phyloP scores from a whole-genome alignment of 2,329 filamentous ascomycete genomes.

The Podosphaera xanthii region DNA sequence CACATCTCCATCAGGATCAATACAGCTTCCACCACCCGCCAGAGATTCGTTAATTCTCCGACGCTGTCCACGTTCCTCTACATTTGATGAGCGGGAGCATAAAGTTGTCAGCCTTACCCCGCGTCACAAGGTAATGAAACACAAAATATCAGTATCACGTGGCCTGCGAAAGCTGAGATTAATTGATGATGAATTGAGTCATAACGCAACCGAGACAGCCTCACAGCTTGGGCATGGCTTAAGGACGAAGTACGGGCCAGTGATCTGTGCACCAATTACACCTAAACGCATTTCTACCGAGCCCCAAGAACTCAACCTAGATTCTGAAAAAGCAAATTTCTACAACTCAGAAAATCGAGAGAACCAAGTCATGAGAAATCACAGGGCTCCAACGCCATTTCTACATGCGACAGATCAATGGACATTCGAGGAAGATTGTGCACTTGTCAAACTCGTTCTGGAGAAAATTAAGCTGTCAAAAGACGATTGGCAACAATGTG shows the following conservation, averaged over 20 bases:
- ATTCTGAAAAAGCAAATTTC: conserved; percentile 34
- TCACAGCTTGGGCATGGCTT: conserved; percentile 8
- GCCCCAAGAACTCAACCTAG: conserved; percentile 35
- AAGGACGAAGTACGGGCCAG: background rate
- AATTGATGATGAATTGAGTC: conserved; percentile 23
- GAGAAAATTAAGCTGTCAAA: conserved; percentile 42
- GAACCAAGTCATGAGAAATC: background rate
- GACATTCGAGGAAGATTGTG: conserved; percentile 39
- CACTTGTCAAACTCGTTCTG: conserved; percentile 43
- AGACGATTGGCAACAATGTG: conserved; percentile 45
- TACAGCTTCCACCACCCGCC: conserved; percentile 31
- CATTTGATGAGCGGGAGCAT: conserved; percentile 21
- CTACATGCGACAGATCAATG: conserved; percentile 21
- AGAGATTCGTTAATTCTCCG: conserved; percentile 17
- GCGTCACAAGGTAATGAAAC: conserved; percentile 27
- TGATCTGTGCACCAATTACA: conserved; percentile 19
- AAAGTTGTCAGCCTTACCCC: conserved; percentile 7
- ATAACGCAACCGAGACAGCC: conserved; percentile 17
- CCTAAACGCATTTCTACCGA: conserved; percentile 38
- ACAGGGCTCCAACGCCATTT: conserved; percentile 8
- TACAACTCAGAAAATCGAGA: conserved; percentile 24
- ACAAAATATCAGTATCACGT: conserved; percentile 20
- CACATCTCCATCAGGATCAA: conserved; percentile 17
- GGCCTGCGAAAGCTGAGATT: conserved; percentile 30
- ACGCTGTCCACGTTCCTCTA: conserved; percentile 28